phyloP scores from a whole-genome alignment of 306 rosid species.

The Vigna radiata region DNA sequence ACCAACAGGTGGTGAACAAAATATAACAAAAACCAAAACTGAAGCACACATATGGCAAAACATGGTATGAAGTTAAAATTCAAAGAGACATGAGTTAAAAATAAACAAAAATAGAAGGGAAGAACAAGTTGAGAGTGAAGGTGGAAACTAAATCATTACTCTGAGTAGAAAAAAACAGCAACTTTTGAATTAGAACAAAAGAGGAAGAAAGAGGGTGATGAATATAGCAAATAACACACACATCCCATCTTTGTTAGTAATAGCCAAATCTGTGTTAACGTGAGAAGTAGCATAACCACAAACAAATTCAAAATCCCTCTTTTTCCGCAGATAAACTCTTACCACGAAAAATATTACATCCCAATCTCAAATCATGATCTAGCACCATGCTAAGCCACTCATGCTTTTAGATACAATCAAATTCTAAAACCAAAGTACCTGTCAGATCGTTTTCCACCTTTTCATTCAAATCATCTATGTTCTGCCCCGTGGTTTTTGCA shows the following conservation, averaged over 20 bases:
- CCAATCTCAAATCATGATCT: slow-evolving; percentile 39
- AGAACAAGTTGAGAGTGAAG: background rate
- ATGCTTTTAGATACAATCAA: slow-evolving; percentile 33
- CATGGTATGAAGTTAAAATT: slow-evolving; percentile 11
- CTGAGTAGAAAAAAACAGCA: background rate
- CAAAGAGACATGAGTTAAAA: background rate
- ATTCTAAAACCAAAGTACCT: slow-evolving; percentile 39
- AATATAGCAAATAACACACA: slow-evolving; percentile 38
- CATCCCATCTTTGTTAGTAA: slow-evolving; percentile 48
- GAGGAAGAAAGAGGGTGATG: slow-evolving; percentile 4
- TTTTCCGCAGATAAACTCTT: slow-evolving; percentile 36
- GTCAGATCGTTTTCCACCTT: slow-evolving; percentile 52
- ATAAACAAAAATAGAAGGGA: background rate
- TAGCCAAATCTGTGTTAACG: slow-evolving; percentile 43
- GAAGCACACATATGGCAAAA: background rate
- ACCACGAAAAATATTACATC: slow-evolving; percentile 49
- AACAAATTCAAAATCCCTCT: slow-evolving; percentile 37
- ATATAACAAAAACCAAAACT: slow-evolving; percentile 12
- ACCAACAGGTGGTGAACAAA: slow-evolving; percentile 3
- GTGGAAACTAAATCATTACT: slow-evolving; percentile 20
- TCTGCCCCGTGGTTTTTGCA: slow-evolving; percentile 27
- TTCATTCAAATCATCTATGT: slow-evolving; percentile 16
- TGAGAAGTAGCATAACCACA: slow-evolving; percentile 54
- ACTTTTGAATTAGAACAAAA: slow-evolving; percentile 13
- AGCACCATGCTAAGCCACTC: slow-evolving; percentile 19